Base-by-base conservation (phyloP, 768 basidiomycete species). In the Phylloporus arenicola region DNA sequence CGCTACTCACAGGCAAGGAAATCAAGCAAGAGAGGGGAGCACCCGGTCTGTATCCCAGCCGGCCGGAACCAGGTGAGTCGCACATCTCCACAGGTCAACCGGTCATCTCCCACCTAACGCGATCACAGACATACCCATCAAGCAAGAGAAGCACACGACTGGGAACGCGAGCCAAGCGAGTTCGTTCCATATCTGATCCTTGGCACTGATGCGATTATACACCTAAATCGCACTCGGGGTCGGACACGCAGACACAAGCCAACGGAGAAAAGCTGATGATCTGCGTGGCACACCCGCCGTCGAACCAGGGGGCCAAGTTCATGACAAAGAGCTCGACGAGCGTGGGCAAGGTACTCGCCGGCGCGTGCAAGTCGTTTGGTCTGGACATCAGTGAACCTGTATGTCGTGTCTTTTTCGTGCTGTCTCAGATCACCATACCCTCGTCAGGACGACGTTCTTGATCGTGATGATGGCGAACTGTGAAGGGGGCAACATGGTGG, bases 281-380 rank as follows among this genome's bases (percentile, higher is more conserved):
- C n/a, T 67, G 66, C 14, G 64, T 69, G 24, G 59, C 64, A 30
- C 66, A 68, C 38, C 66, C 58, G 9, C 45, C 56, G 0, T 58
- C 68, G 7, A 52, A 52, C 35, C 68, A 68, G 43, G 64, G 69
- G 43, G 57, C 68, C 11, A 69, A 68, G 30, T 69, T 68, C 25
- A 64, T 56, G 20, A 50, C 57, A 5, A 69, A 66, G n/a, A 34
- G 46, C 20, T 58, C 62, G n/a, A 68, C 68, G 17, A 69, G 51
- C n/a, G 66, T 69, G 2, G 43, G 33, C 13, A 68, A 65, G 16
- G 62, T 68, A 31, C 51, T 68, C 6, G 5, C 57, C 3, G 55
- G 52, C 5, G 64, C 56, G 20, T 68, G 66, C 57, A 69, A 54
- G 31, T 69, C 66, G 22, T 68, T 68, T 34, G 47, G 52, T 11